Evolutionary conservation across 2,329 filamentous ascomycete species (phyloP), one percentile per base, ranked within the genome.

Genomic region (Lachnellula suecica): DNA sequence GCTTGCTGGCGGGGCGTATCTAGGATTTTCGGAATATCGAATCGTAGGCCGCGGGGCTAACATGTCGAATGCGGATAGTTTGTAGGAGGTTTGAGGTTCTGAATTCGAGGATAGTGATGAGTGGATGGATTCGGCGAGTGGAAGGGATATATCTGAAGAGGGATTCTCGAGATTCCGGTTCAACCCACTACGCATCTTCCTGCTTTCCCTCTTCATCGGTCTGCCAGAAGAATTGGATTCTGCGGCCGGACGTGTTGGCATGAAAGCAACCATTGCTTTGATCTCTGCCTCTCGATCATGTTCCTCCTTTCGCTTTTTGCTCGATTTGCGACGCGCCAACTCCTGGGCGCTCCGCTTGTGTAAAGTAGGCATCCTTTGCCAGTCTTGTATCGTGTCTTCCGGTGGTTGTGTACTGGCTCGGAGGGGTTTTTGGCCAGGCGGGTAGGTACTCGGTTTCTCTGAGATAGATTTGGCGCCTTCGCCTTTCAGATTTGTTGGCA

Each of bases 21-120:
- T 79, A 17, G 87, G 79, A 52, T 84, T 80, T 23, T 85, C 79
- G 4, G 87, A 82, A 68, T 86, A 91, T 56, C 87, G 87, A 51
- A 97, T 80, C 0, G 88, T 91, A 11, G 94, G 94, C 43, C 91
- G 83, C 5, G 94, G 93, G 9, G 89, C 87, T 57, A 97, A 82
- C n/a, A 89, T 82, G 56, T 89, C 88, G 47, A 97, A 78, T 10
- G 84, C 79, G 47, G 90, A 91, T 45, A 97, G 79, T 62, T 86
- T 90, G 77, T 88, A 97, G 0, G 89, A 86, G 49, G 61, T 55
- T 37, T 85, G 79, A 54, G 83, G 81, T 59, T 94, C 90, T 1
- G 87, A 88, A 52, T 84, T 79, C 43, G 85, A 86, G 0, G 90
- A 92, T 70, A 91, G 80, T 55, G 82, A 85, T 1, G 90, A 94